A percentile compares a stretch with the other conserved stretches of the same genome.
Evolutionary conservation across 306 rosid genomes (phyloP).

Genomic region (Trifolium pratense): DNA sequence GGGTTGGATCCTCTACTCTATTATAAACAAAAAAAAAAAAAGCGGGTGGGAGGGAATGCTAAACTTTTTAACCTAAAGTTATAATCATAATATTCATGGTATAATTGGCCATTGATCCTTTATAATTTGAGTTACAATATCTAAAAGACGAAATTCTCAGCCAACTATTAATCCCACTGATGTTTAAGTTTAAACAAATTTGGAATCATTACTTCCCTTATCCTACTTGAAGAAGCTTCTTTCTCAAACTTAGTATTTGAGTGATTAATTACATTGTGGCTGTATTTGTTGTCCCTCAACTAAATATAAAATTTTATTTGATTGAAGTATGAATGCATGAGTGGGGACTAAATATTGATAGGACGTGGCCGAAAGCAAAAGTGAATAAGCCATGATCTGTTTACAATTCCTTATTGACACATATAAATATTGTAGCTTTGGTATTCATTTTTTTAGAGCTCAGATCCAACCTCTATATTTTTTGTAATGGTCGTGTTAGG

Average conservation of each 20-base stretch:
- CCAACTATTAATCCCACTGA: conserved; percentile 50
- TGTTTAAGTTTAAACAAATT: conserved; percentile 37
- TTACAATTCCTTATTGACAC: conserved; percentile 3
- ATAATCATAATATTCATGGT: too few relatives aligned
- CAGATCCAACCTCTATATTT: too few relatives aligned
- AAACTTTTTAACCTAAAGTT: too few relatives aligned
- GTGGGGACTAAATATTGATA: conserved; percentile 50
- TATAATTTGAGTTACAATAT: too few relatives aligned
- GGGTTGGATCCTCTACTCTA: too few relatives aligned
- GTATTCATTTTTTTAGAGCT: not conserved
- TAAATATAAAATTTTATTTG: conserved; percentile 31
- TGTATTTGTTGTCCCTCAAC: conserved; percentile 40
- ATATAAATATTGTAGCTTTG: not conserved
- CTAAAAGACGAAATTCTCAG: too few relatives aligned
- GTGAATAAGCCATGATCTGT: conserved; percentile 30
- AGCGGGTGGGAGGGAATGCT: too few relatives aligned
- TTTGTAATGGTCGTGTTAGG: too few relatives aligned
- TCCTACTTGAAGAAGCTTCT: conserved; percentile 33
- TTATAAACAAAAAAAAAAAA: too few relatives aligned
- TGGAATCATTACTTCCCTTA: conserved; percentile 27
- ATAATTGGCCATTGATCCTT: too few relatives aligned
- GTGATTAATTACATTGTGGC: conserved; percentile 40
- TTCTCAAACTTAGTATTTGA: conserved; percentile 24
- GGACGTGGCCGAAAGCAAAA: conserved; percentile 66
- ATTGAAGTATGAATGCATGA: conserved; percentile 35